These are phyloP conservation scores for Adansonia madagascariensis DNA, from an alignment of 441 rosid genomes.

Conservation along the genomic window DNA sequence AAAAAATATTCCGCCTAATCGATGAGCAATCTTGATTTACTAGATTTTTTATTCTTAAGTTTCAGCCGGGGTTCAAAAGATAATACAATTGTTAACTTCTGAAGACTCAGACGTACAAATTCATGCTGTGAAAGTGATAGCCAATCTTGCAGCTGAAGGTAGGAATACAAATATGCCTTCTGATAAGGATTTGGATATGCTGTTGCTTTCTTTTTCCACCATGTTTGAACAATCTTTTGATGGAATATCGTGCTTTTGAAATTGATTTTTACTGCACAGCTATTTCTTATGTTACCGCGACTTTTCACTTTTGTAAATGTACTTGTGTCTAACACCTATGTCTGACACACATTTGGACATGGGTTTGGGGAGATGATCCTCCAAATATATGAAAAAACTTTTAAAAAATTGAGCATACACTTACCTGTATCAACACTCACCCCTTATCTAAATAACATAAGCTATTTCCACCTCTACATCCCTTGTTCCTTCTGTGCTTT, in stretches of 20 bases:
- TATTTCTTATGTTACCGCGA: not conserved
- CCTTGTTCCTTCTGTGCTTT: not conserved
- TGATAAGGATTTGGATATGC: not conserved
- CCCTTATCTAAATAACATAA: too few relatives aligned
- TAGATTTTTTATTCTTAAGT: slow-evolving; percentile 8
- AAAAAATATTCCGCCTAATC: slow-evolving; percentile 19
- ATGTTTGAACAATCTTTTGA: not conserved
- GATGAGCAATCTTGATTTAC: not conserved
- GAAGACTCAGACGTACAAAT: slow-evolving; percentile 85
- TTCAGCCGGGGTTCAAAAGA: slow-evolving; percentile 85
- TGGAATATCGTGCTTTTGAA: not conserved
- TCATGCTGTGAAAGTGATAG: slow-evolving; percentile 91
- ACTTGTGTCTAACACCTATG: too few relatives aligned
- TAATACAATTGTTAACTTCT: slow-evolving; percentile 73
- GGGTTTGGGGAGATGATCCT: too few relatives aligned
- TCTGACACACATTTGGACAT: too few relatives aligned
- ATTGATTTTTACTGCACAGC: not conserved
- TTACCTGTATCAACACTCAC: too few relatives aligned
- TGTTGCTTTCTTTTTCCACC: not conserved
- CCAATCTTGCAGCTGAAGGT: slow-evolving; percentile 99
- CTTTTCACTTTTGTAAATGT: too few relatives aligned
- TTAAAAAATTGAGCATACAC: too few relatives aligned
- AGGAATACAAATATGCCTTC: slow-evolving; percentile 11
- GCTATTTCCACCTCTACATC: not conserved
- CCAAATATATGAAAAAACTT: too few relatives aligned